A percentile compares a stretch with the other conserved stretches of the same genome.
Conservation (phyloP, 2,329 filamentous ascomycete genomes). For the Calonectria fujianensis region DNA sequence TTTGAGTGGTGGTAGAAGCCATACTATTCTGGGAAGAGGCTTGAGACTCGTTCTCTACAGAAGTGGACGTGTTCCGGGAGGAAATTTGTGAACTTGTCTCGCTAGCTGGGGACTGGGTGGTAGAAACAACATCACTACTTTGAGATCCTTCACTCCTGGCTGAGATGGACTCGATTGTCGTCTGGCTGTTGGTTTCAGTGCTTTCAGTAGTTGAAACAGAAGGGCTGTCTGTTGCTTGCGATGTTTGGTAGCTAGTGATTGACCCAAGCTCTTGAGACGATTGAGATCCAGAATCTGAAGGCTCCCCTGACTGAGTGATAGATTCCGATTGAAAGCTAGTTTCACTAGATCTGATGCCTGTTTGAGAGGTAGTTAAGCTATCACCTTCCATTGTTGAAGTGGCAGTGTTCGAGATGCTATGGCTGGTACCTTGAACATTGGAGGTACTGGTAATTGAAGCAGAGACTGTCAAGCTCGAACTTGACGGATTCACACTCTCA, state of each 20-base stretch:
- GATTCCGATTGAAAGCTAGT: neutral
- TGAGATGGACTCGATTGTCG: neutral
- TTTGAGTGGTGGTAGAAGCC: neutral
- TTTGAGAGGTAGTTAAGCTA: neutral
- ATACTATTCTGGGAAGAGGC: neutral
- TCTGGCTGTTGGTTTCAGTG: neutral
- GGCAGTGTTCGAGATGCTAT: neutral
- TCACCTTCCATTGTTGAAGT: neutral
- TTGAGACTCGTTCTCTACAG: neutral
- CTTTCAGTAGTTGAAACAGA: neutral
- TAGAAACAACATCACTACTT: neutral
- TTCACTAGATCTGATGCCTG: neutral
- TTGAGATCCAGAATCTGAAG: neutral
- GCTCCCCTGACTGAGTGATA: neutral
- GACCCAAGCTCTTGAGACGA: neutral
- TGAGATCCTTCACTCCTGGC: neutral
- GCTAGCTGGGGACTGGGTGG: neutral
- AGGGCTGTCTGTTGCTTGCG: neutral
- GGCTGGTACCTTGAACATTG: neutral
- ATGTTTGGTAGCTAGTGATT: neutral
- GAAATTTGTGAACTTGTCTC: neutral
- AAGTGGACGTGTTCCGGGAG: neutral
- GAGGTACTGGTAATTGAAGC: neutral
- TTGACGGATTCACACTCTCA: neutral
- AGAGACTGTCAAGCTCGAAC: neutral